These are phyloP conservation scores for Penstemon barbatus DNA, from an alignment of 257 asterid species.

Conservation along the genomic window DNA sequence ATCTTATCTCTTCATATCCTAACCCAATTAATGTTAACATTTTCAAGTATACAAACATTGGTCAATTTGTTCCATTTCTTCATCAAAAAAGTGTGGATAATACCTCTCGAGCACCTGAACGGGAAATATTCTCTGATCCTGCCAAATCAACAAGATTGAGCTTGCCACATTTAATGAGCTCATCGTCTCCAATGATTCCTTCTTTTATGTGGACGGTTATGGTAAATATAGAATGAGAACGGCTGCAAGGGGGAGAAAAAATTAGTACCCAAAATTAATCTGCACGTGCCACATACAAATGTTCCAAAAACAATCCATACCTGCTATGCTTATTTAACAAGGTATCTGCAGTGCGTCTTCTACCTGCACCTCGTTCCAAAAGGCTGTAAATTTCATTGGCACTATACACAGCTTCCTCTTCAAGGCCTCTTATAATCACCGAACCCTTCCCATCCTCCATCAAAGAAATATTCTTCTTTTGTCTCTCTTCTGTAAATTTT, in stretches of 20 bases:
- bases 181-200: conserved; percentile 72
- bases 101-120: conserved; percentile 92
- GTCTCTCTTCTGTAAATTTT: conserved; percentile 55
- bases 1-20: conserved; percentile 1
- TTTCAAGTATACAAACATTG: conserved; percentile 5
- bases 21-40: neutral
- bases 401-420: conserved; percentile 83
- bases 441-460: conserved; percentile 87
- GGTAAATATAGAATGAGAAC: conserved; percentile 84
- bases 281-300: neutral
- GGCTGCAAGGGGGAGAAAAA: conserved; percentile 45
- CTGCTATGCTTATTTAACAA: conserved; percentile 79
- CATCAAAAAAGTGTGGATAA: conserved; percentile 9
- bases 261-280: neutral
- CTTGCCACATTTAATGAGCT: conserved; percentile 84
- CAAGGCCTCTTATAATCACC: conserved; percentile 80
- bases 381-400: conserved; percentile 76
- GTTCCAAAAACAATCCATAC: conserved; percentile 32
- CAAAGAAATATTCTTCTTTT: conserved; percentile 56
- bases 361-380: conserved; percentile 78
- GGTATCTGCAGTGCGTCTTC: conserved; percentile 82
- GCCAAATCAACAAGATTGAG: conserved; percentile 92
- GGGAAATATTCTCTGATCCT: conserved; percentile 81
- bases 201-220: conserved; percentile 77
- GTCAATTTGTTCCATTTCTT: neutral